Percentiles rank a stretch among this genome's conserved stretches.
Conservation (phyloP, 2,329 filamentous ascomycete species). For the Epichloe aotearoae region DNA sequence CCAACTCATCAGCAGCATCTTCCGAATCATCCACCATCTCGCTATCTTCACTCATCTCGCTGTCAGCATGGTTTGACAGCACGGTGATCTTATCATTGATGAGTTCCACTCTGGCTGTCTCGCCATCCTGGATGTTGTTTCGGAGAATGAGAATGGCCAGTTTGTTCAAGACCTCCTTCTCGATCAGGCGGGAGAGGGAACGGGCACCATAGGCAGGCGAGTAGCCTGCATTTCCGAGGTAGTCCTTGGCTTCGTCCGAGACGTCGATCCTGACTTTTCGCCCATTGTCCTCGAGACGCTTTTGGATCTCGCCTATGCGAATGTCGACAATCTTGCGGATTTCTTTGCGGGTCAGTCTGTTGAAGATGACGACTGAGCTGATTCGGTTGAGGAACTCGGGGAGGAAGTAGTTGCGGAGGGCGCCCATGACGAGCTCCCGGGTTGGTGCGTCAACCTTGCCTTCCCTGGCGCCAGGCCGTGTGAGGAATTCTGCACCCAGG, state of each 20-base stretch:
- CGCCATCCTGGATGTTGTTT: conserved; percentile 73
- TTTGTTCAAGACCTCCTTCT: conserved; percentile 92
- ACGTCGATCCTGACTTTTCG: conserved; percentile 79
- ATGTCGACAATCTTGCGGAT: conserved; percentile 95
- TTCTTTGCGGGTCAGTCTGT: conserved; percentile 77
- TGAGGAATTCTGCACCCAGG: conserved; percentile 85
- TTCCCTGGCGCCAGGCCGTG: conserved; percentile 62
- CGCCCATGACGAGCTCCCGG: conserved; percentile 77
- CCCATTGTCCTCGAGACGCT: conserved; percentile 71
- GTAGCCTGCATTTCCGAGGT: conserved; percentile 82
- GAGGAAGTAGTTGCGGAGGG: conserved; percentile 89
- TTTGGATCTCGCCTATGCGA: conserved; percentile 77
- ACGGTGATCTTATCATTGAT: conserved; percentile 70
- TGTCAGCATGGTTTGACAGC: conserved; percentile 63
- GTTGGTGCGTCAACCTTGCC: conserved; percentile 79
- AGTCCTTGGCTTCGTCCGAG: conserved; percentile 77
- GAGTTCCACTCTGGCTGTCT: conserved; percentile 66
- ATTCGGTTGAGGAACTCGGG: conserved; percentile 99
- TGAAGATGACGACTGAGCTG: conserved; percentile 94
- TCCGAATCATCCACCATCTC: conserved; percentile 63
- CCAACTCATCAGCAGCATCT: conserved; percentile 58
- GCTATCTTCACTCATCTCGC: conserved; percentile 47
- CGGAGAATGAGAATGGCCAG: conserved; percentile 84
- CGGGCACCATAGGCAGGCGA: conserved; percentile 90
- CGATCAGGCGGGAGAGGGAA: conserved; percentile 77